These are phyloP conservation scores for Microthlaspi erraticum DNA, from an alignment of 345 rosid species.

Conservation along the genomic window DNA sequence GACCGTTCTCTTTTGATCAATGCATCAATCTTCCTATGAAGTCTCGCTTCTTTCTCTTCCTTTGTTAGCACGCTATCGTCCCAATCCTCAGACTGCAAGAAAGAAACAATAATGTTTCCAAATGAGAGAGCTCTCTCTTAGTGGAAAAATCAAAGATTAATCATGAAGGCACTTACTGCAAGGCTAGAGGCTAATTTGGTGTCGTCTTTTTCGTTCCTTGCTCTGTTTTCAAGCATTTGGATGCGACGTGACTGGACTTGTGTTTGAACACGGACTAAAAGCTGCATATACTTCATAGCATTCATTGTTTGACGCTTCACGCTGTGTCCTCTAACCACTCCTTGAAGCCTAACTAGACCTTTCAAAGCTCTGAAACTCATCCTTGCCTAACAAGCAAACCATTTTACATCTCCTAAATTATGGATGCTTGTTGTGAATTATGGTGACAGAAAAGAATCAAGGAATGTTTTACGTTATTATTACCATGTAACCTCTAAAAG, in stretches of 20 bases:
- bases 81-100: constrained; percentile 76
- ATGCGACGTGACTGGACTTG: constrained; percentile 96
- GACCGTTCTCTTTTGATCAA: constrained; percentile 84
- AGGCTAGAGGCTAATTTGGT: constrained; percentile 53
- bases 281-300: constrained; percentile 96
- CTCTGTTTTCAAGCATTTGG: constrained; percentile 86
- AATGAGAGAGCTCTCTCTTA: constrained; percentile 12
- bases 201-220: constrained; percentile 67
- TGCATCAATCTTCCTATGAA: constrained; percentile 84
- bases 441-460: constrained; percentile 17
- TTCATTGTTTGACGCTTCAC: constrained; percentile 87
- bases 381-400: constrained; percentile 62
- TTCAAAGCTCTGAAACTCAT: constrained; percentile 89
- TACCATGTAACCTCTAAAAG: constrained; percentile 87
- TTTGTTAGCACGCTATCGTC: constrained; percentile 82
- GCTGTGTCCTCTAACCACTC: constrained; percentile 86
- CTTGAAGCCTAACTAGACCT: constrained; percentile 98
- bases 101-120: not conserved
- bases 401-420: constrained; percentile 9
- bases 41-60: constrained; percentile 73
- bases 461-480: constrained; percentile 37
- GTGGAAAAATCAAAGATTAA: not conserved
- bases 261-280: constrained; percentile 85
- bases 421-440: not conserved
- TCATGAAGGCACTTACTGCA: constrained; percentile 20